Percentiles rank a stretch among this genome's conserved stretches.
These are phyloP conservation scores for Xylaria nigripes DNA, from an alignment of 495 filamentous ascomycete species.

Conservation along the genomic window DNA sequence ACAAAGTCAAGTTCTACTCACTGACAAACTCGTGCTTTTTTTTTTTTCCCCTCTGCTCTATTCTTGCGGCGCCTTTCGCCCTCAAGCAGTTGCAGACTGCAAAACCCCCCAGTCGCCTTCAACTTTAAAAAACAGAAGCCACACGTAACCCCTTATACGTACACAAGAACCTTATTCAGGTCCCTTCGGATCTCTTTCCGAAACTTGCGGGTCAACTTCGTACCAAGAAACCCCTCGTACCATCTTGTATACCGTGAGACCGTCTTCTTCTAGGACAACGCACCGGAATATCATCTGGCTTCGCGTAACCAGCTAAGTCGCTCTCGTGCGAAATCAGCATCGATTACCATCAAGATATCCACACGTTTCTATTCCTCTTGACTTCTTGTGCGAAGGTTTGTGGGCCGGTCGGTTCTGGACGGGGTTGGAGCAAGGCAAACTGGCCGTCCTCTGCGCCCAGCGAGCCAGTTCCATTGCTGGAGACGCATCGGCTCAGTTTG, in stretches of 20 bases:
- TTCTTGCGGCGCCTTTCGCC: constrained; percentile 8
- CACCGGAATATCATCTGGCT: constrained; percentile 6
- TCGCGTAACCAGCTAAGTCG: constrained; percentile 10
- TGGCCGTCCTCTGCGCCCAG: constrained; percentile 50
- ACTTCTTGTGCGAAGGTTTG: constrained; percentile 5
- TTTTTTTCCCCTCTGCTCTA: not conserved
- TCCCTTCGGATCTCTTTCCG: constrained; percentile 1
- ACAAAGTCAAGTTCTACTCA: constrained; percentile 9
- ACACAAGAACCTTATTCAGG: constrained; percentile 5
- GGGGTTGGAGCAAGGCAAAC: constrained; percentile 38
- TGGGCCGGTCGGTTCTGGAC: constrained; percentile 20
- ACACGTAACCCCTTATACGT: constrained; percentile 13
- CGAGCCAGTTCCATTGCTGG: constrained; percentile 52
- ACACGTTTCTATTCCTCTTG: not conserved
- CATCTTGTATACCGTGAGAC: constrained; percentile 5
- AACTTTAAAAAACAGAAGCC: constrained; percentile 13
- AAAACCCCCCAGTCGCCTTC: constrained; percentile 3
- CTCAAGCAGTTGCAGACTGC: constrained; percentile 9
- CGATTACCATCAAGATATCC: constrained; percentile 5
- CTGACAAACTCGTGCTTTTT: not conserved
- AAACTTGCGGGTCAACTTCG: constrained; percentile 8
- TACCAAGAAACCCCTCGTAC: constrained; percentile 14
- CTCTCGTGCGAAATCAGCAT: not conserved
- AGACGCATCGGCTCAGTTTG: constrained; percentile 44
- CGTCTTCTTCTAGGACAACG: constrained; percentile 3